Conservation (phyloP, 1,139 yeast species). For the Candida pseudoviswanathii region DNA sequence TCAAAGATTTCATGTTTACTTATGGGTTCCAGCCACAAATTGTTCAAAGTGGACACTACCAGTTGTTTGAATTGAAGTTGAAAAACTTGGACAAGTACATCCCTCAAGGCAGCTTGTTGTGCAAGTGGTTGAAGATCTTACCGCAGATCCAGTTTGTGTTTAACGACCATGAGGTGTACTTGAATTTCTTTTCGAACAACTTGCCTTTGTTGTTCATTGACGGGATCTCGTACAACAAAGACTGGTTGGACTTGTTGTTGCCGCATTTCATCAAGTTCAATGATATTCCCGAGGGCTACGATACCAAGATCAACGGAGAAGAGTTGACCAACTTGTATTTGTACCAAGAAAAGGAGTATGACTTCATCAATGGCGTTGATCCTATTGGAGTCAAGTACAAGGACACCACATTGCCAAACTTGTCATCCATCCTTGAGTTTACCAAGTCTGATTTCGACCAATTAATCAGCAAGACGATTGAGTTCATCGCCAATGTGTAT, state of each 20-base stretch:
- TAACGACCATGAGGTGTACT: constrained; percentile 18
- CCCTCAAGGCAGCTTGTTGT: constrained; percentile 12
- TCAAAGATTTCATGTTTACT: constrained; percentile 47
- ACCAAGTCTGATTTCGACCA: constrained; percentile 2
- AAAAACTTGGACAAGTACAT: constrained; percentile 8
- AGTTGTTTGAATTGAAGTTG: constrained; percentile 18
- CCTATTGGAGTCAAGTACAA: constrained; percentile 22
- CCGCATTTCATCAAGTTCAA: constrained; percentile 14
- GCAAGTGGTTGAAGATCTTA: constrained; percentile 30
- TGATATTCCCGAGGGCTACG: constrained; percentile 12
- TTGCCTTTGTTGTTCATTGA: constrained; percentile 20
- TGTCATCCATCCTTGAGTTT: constrained; percentile 6
- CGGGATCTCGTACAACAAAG: constrained; percentile 17
- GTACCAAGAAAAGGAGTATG: constrained; percentile 28
- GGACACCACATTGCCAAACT: constrained; percentile 5
- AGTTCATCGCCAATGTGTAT: constrained; percentile 4
- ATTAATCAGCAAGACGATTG: constrained; percentile 2
- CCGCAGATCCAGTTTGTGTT: constrained; percentile 27
- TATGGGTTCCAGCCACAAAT: constrained; percentile 60
- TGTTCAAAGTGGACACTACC: constrained; percentile 8
- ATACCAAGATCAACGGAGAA: constrained; percentile 16
- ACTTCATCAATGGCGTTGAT: constrained; percentile 28
- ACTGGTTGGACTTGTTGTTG: constrained; percentile 18
- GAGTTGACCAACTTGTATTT: constrained; percentile 19
- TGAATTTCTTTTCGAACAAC: constrained; percentile 20